Base-by-base conservation (phyloP, 768 basidiomycete genomes). In the Serendipita sp. region DNA sequence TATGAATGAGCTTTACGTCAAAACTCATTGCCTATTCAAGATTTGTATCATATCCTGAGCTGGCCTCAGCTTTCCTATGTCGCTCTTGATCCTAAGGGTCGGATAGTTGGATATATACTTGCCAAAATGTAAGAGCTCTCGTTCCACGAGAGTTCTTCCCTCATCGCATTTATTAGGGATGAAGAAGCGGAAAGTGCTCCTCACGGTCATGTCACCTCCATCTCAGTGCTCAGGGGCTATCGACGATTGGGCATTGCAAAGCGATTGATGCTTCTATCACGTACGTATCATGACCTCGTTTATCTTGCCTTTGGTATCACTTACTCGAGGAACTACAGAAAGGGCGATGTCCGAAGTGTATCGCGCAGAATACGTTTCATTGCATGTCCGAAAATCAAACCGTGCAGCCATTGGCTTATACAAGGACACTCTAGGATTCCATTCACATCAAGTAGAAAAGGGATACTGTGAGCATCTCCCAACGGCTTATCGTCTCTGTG, bases 361-460 rank as follows among this genome's bases (percentile, higher is more conserved):
- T 75, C 80, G 82, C 38, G 93, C 92, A 0, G 73, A 82, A 17
- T 88, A 85, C 67, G 89, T 93, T 20, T 90, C 89, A 0, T 75
- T 98, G 22, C 93, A 97, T 67, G 94, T 98, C 30, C 81, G 95
- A 50, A 89, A 91, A 74, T 91, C 90, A n/a, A 97, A 98, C 70
- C 83, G 87, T 62, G 91, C 94, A 0, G 94, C 95, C 0, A 82
- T 97, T 45, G 82, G 80, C 11, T 76, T 97, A 61, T 98, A 97
- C 72, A 81, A 83, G 53, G 93, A 95, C 69, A 85, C 89, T 1
- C 75, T 98, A 3, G 93, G 93, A 1, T 98, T 98, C 73, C 80
- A 85, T 22, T 86, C 95, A 3, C 84, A 84, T 43, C 82, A 82
- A 56, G 81, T 95, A 42, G 94, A 96, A 71, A 84, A 88, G 72